These are phyloP conservation scores for Monilinia fructigena DNA, from an alignment of 2,329 filamentous ascomycete species.

Conservation along the genomic window DNA sequence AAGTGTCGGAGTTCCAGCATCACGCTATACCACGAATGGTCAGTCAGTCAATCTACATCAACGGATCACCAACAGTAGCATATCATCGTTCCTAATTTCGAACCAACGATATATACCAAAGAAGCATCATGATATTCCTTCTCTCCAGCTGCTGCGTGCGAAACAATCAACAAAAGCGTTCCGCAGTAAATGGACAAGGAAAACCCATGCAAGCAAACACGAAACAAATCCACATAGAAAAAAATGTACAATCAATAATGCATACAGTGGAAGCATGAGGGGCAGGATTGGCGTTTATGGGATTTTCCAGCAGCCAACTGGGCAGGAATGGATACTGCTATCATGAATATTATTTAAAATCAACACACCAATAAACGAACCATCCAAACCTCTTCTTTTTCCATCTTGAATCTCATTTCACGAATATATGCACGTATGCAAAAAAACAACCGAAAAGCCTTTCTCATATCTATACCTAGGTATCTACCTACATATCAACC, in stretches of 20 bases:
- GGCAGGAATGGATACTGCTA: neutral
- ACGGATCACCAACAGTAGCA: neutral
- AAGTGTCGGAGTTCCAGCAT: neutral
- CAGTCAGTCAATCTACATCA: neutral
- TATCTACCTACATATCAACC: no score
- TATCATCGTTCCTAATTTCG: neutral
- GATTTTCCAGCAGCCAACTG: neutral
- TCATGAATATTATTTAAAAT: neutral
- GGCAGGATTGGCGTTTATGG: slow-evolving; percentile 2
- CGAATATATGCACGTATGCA: no score
- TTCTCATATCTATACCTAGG: no score
- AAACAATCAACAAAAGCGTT: neutral
- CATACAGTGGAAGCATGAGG: slow-evolving; percentile 11
- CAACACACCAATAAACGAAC: no score
- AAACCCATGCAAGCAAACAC: neutral
- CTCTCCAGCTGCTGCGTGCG: neutral
- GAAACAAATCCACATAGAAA: slow-evolving; percentile 2
- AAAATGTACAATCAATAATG: slow-evolving; percentile 17
- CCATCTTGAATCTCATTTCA: no score
- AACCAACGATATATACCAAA: neutral
- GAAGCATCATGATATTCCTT: neutral
- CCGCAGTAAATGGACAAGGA: no score
- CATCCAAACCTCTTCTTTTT: no score
- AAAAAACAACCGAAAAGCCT: no score
- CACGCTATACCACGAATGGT: neutral